Percentiles rank a stretch among this genome's conserved stretches.
Evolutionary conservation across 352 stramenopile species (phyloP).

Genomic region (Phytopythium kandeliae): DNA sequence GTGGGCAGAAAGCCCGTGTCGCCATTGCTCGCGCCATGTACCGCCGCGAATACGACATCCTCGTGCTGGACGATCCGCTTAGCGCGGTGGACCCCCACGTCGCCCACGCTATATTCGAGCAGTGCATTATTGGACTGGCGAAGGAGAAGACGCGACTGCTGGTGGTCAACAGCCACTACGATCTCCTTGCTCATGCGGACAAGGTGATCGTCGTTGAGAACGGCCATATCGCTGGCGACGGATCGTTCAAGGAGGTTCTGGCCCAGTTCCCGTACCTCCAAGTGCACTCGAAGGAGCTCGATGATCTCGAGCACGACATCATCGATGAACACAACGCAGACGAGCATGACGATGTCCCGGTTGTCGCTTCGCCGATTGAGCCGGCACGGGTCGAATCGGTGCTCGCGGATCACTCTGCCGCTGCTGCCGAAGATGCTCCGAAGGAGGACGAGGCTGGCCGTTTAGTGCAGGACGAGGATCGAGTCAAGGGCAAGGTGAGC

Average conservation of each 20-base stretch:
- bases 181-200: slow-evolving; percentile 58
- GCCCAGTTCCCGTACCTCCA: slow-evolving; percentile 16
- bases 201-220: slow-evolving; percentile 51
- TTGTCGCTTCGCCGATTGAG: background rate
- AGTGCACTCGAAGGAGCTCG: slow-evolving; percentile 1
- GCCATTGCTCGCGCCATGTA: slow-evolving; percentile 88
- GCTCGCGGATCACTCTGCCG: background rate
- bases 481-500: slow-evolving; percentile 10
- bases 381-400: background rate
- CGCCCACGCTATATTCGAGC: slow-evolving; percentile 84
- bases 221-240: slow-evolving; percentile 65
- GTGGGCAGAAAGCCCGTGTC: slow-evolving; percentile 89
- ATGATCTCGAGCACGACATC: background rate
- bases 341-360: background rate
- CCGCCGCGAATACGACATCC: slow-evolving; percentile 70
- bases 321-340: background rate
- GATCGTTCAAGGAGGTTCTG: slow-evolving; percentile 59
- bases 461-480: slow-evolving; percentile 27
- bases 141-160: slow-evolving; percentile 71
- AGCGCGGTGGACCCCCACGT: slow-evolving; percentile 93
- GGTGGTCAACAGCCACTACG: slow-evolving; percentile 90
- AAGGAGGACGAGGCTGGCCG: background rate
- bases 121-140: slow-evolving; percentile 65
- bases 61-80: slow-evolving; percentile 92
- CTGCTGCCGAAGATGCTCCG: background rate